Evolutionary conservation across 2,329 filamentous ascomycete species (phyloP), one percentile per base, ranked within the genome.

Genomic region (Aspergillus fumigatiaffinis): DNA sequence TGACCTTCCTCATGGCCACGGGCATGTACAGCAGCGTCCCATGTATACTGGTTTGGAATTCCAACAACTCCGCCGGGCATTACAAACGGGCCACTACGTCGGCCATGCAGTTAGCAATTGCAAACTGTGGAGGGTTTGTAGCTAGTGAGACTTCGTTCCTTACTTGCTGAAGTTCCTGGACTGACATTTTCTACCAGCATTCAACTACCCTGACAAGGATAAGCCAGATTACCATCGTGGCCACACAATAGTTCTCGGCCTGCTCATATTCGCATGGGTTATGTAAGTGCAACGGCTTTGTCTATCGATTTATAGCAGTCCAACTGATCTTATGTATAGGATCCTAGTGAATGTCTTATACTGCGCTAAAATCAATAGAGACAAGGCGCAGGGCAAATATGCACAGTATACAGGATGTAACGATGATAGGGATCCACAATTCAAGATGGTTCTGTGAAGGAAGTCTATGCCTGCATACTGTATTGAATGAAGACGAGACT

Each of bases 1-100:
- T 87, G 84, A 87, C 85, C 0, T 87, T 86, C 64, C 74, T 89
- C 54, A 87, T 88, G 84, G 84, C 86, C 0, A 82, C 81, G 0
- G 86, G 86, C 9, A 78, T 87, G 67, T 89, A 87, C 66, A 78
- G 80, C 49, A 84, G 82, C 46, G 84, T 88, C 0, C 86, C 86
- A 0, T 83, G 81, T 20, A 81, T 87, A 3, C 73, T 89, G 9
- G 85, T 82, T 1, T 89, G 86, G 86, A 82, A 86, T 60, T 83
- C 83, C 2, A 88, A 88, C 67, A 89, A 89, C 67, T 85, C 82
- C 0, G 85, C 86, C 0, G 85, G 84, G 0, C 87, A 90, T 66
- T 89, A 89, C 66, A 90, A 89, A 69, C 76, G 87, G 14, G 87
- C 87, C 0, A 89, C 87, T 0, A 87, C 86, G 0, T 83, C 82